Base-by-base conservation (phyloP, 768 basidiomycete species). In the Agaricus bisporus region DNA sequence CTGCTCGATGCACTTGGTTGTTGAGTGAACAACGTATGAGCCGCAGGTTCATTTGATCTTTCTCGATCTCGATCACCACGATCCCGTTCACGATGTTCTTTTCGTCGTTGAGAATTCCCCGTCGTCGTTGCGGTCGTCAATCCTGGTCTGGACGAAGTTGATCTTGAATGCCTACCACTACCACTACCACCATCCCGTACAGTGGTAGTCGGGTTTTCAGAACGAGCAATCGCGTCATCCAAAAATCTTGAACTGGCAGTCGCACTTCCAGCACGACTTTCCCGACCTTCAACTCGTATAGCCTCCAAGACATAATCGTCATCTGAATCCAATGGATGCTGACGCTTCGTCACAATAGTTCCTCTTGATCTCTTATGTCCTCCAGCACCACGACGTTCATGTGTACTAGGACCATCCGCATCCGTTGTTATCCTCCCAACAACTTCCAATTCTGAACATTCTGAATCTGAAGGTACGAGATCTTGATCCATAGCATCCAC, bases 401-500 rank as follows among this genome's bases (percentile, higher is more conserved):
- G 42, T 12, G 42, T 18, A 44, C 12, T 18, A 22, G 15, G 42
- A 18, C 18, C 26, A 50, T 37, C 45, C 17, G 12, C 26, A 20
- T n/a, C 39, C 3, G 11, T 36, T 32, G 45, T 47, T 17, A 54
- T 59, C 61, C 49, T 59, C 55, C 39, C 55, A 51, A 17, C 58
- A 50, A 56, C 61, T 49, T 41, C 60, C 52, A 59, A 22, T 41
- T 59, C 72, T 43, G 63, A 65, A 17, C 70, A 76, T 59, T 71
- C 79, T 52, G 64, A 68, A 42, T 76, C 76, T 5, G 72, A 74
- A 4, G 71, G 64, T 6, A 68, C 69, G 55, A 81, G 65, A 60
- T 82, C 86, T 65, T 88, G 83, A 58, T 89, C 86, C 86, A 87
- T 87, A 25, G 82, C 84, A 63, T 87, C 86, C 0, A 73, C 70